These are phyloP conservation scores for Sporothrix humicola DNA, from an alignment of 2,329 filamentous ascomycete genomes.

Conservation along the genomic window DNA sequence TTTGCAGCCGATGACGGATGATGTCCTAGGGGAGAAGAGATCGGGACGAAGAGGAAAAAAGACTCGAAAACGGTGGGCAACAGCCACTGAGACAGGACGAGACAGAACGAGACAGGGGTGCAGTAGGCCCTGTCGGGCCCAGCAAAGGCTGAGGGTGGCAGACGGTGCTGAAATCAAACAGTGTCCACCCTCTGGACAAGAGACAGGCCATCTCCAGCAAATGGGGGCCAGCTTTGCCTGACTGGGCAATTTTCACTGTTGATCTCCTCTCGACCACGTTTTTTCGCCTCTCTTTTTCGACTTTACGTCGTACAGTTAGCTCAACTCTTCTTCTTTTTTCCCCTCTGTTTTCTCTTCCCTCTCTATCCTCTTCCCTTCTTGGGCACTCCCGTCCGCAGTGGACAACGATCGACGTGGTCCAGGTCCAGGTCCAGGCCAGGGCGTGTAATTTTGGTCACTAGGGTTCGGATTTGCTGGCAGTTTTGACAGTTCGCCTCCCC, in stretches of 20 bases:
- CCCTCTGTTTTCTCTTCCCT: neutral
- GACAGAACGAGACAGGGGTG: constrained; percentile 10
- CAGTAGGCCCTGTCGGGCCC: neutral
- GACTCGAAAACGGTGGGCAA: neutral
- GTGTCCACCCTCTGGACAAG: neutral
- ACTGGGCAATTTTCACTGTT: neutral
- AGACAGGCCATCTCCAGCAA: neutral
- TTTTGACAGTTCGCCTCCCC: neutral
- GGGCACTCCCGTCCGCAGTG: neutral
- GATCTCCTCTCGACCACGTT: constrained; percentile 16
- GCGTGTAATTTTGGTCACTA: neutral
- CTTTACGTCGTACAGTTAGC: no score
- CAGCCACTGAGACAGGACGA: neutral
- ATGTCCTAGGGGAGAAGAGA: neutral
- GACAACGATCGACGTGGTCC: neutral
- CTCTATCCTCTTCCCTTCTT: neutral
- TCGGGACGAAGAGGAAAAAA: neutral
- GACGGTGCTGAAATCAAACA: neutral
- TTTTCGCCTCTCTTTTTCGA: neutral
- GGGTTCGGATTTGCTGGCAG: neutral
- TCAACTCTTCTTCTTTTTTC: neutral
- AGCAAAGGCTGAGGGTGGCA: neutral
- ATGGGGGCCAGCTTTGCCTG: constrained; percentile 2
- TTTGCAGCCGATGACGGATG: constrained; percentile 3
- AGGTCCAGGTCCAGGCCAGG: neutral